These are phyloP conservation scores for Tetraselmis striata DNA, from an alignment of 139 green algal species.

Conservation along the genomic window DNA sequence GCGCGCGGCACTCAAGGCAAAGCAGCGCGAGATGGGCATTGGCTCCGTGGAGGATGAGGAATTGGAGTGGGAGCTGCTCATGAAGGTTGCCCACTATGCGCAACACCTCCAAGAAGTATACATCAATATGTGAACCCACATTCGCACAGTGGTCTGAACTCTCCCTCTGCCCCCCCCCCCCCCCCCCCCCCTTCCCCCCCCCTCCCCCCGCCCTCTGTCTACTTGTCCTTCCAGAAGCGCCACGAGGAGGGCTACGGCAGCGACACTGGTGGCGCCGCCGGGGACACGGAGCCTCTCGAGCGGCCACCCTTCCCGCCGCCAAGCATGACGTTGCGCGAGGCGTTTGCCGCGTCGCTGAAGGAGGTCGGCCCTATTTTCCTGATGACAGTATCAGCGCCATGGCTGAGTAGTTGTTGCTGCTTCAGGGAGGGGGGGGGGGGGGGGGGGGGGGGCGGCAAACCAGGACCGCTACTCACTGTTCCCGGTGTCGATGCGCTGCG, in stretches of 20 bases:
- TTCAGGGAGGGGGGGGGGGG: no score
- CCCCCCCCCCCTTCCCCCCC: background rate
- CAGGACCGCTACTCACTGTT: background rate
- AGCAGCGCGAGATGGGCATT: constrained; percentile 18
- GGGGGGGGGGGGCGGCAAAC: constrained; percentile 28
- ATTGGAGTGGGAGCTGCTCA: constrained; percentile 59
- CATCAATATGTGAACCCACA: no score
- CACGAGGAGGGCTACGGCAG: constrained; percentile 10
- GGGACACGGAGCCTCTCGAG: constrained; percentile 19
- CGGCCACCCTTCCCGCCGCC: constrained; percentile 67
- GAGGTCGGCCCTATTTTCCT: no score
- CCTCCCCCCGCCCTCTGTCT: no score
- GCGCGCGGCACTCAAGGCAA: constrained; percentile 29
- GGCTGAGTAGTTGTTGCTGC: constrained; percentile 3
- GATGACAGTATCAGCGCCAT: no score
- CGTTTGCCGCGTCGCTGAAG: constrained; percentile 1
- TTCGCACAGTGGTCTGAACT: no score
- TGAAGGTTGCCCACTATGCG: no score
- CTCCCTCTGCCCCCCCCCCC: no score
- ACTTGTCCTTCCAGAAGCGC: constrained; percentile 13
- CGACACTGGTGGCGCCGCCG: constrained; percentile 6
- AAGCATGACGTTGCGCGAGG: constrained; percentile 31
- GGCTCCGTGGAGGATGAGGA: constrained; percentile 69
- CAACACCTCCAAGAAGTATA: no score
- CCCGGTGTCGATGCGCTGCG: background rate